Conservation (phyloP, 352 stramenopile species). For the Nothophytophthora sp. region DNA sequence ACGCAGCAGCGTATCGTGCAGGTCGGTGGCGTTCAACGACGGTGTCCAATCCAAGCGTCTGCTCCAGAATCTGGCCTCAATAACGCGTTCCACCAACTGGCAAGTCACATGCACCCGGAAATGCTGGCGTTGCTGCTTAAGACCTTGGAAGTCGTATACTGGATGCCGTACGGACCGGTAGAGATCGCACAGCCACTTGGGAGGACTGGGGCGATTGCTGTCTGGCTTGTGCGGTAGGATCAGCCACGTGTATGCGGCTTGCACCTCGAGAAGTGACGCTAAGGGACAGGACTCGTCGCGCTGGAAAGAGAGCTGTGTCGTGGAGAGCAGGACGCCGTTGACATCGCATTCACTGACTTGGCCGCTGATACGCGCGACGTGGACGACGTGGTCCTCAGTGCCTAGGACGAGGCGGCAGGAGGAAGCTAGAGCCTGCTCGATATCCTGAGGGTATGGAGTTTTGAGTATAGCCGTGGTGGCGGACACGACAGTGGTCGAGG, state of each 20-base stretch:
- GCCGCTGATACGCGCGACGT: conserved; percentile 19
- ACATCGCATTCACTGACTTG: background rate
- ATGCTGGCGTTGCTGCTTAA: conserved; percentile 11
- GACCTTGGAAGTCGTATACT: conserved; percentile 34
- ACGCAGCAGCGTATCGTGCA: conserved; percentile 36
- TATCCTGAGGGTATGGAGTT: conserved; percentile 29
- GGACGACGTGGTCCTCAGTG: conserved; percentile 42
- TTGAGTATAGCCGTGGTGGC: conserved; percentile 22
- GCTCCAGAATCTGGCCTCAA: conserved; percentile 68
- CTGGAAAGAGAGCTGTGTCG: conserved; percentile 34
- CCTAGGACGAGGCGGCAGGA: conserved; percentile 28
- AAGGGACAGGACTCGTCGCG: conserved; percentile 40
- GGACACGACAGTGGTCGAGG: conserved; percentile 30
- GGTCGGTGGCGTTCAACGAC: conserved; percentile 28
- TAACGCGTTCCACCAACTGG: conserved; percentile 22
- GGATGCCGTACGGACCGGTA: conserved; percentile 55
- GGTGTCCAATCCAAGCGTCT: conserved; percentile 47
- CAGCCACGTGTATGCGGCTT: conserved; percentile 42
- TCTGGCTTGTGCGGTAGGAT: conserved; percentile 15
- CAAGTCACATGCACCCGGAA: conserved; percentile 47
- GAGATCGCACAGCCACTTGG: conserved; percentile 57
- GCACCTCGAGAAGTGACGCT: conserved; percentile 26
- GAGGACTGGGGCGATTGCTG: background rate
- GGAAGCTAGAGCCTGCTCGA: conserved; percentile 16
- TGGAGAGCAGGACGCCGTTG: background rate